Base-by-base conservation (phyloP, 2,329 filamentous ascomycete species). In the Apiospora kogelbergensis region DNA sequence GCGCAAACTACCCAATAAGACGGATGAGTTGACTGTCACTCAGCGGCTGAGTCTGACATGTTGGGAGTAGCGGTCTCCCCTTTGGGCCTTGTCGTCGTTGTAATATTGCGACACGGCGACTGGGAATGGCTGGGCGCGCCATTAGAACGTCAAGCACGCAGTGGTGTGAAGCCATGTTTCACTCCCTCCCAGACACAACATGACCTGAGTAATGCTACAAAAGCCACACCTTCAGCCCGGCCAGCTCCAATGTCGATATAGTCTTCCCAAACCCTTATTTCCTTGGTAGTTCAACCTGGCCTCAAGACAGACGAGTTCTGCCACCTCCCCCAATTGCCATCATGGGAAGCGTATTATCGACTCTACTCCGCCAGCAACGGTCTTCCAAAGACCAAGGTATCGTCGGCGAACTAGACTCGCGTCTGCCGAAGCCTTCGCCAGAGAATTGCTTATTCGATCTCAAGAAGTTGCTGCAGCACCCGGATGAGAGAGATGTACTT, bases 381-480 rank as follows among this genome's bases (percentile, higher is more conserved):
- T 1, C n/a, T 17, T 9, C 22, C 15, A 24, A 46, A 22, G 45
- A 53, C 24, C 41, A 46, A 6, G 44, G 7, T 7, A 17, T 46
- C 24, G 5, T 48, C 26, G 42, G 42, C n/a, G 24, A 37, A 15
- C 46, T 69, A 22, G 60, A 69, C n/a, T 41, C 68, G n/a, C 65
- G 45, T 2, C 64, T 69, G 22, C 68, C 68, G 10, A 66, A 44
- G 30, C 68, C 63, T n/a, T 41, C 33, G 11, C 33, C 67, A 15
- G 33, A 65, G 11, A 7, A 26, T 4, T 26, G 30, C 26, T 10
- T 48, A 17, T 10, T 64, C n/a, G 44, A 65, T n/a, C 41, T 41
- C 22, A 48, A n/a, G 41, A 63, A 45, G 24, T 41, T 69, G 15
- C 68, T 69, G n/a, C 20, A 33, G 40, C 68, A 69, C 6, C 68